Base-by-base conservation (phyloP, 2,329 filamentous ascomycete species). In the Endothia cerciana region DNA sequence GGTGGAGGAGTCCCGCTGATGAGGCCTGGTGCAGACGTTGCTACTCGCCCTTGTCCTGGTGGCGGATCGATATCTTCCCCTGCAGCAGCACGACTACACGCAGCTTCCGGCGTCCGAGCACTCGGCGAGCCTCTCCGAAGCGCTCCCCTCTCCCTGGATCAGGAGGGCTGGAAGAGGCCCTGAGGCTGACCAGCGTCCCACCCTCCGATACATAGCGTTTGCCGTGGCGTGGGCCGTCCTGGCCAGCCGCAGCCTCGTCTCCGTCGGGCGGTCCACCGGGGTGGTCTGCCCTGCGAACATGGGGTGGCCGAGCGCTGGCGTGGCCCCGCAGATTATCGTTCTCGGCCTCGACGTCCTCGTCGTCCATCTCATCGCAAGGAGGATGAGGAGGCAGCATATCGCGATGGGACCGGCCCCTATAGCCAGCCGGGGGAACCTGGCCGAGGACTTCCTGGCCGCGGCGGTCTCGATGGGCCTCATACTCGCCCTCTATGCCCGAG, bases 141-240 rank as follows among this genome's bases (percentile, higher is more conserved):
- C 25, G 10, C 38, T 56, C 17, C 17, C 49, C 17, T 43, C 40
- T 2, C 60, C 33, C 19, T 43, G 25, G 57, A 11, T 47, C 17
- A 22, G 41, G 55, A 25, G 43, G n/a, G 19, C 59, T 11, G 19
- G 10, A 13, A 25, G 30, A 11, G n/a, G 33, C 10, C 36, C 28
- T 1, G 22, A 25, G 7, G 15, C 38, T 7, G 43, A 30, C 10
- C 38, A 19, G 7, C 51, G 40, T 6, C 53, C 38, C 33, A 19
- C 25, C 6, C 36, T 28, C 5, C 49, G 40, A 7, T 40, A 63
- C 30, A 22, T 45, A 4, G n/a, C 51, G 15, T 28, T 43, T 19
- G 60, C 49, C 15, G 17, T 63, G 22, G 25, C 4, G 8, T 63
- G 60, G 60, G 60, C 60, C 1, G 10, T 57, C 40, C 22, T 63